These are phyloP conservation scores for Garcia nutans DNA, from an alignment of 345 rosid species.

Conservation along the genomic window DNA sequence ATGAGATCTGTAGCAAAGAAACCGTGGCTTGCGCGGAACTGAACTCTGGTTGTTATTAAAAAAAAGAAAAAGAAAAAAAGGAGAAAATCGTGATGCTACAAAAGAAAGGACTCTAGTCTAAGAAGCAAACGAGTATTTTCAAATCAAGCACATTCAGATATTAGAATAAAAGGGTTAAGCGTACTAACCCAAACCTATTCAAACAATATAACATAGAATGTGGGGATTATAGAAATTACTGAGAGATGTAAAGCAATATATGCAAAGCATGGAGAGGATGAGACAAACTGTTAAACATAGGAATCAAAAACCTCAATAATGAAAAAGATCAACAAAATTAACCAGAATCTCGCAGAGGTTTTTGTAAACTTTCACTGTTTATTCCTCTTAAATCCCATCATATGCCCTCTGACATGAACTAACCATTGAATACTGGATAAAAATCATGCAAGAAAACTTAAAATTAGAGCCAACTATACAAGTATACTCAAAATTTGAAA, in stretches of 20 bases:
- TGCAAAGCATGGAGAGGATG: neutral
- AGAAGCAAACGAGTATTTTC: neutral
- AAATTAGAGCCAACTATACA: neutral
- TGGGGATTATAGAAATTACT: neutral
- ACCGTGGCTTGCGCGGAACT: neutral
- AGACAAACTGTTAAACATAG: slow-evolving; percentile 7
- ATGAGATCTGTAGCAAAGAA: neutral
- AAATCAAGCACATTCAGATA: neutral
- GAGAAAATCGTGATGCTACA: neutral
- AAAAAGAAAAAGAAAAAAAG: neutral
- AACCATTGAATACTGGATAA: neutral
- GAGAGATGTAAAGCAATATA: neutral
- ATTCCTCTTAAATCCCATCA: neutral
- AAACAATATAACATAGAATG: neutral
- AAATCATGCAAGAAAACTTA: neutral
- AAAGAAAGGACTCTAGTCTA: neutral
- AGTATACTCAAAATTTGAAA: neutral
- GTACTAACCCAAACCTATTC: neutral
- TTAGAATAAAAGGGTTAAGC: neutral
- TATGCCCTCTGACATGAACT: neutral
- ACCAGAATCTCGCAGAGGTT: neutral
- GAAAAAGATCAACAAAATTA: neutral
- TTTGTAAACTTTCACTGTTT: neutral
- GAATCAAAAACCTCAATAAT: neutral
- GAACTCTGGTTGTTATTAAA: neutral